Conservation (phyloP, 257 asterid species). For the Nicotiana otophora region DNA sequence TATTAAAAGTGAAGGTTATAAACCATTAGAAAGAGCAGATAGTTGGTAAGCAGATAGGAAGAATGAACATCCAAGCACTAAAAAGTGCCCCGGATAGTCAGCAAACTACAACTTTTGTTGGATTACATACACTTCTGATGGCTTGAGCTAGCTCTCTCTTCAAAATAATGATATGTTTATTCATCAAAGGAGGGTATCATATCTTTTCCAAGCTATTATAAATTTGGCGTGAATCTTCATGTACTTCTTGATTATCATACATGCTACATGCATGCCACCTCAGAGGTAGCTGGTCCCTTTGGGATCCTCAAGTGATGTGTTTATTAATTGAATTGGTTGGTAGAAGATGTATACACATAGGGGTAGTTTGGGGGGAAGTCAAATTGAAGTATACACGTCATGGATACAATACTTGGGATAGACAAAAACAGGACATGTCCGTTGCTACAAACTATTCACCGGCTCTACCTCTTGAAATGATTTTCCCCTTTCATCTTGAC, state of each 20-base stretch:
- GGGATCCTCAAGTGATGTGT: neutral
- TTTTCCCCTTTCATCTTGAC: neutral
- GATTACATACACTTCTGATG: neutral
- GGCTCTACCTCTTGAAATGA: neutral
- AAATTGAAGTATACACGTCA: neutral
- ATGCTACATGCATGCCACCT: conserved; percentile 1
- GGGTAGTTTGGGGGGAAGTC: conserved; percentile 1
- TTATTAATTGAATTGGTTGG: conserved; percentile 2
- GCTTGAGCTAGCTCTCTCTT: neutral
- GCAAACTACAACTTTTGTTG: neutral
- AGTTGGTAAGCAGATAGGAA: neutral
- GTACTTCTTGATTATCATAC: neutral
- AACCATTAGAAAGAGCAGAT: neutral
- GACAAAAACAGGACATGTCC: neutral
- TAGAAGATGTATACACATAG: neutral
- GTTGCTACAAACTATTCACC: neutral
- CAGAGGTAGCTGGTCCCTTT: neutral
- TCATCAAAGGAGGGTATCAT: neutral
- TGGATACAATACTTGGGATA: neutral
- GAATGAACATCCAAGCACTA: neutral
- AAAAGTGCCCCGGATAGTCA: neutral
- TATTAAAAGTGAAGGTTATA: neutral
- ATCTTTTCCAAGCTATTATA: neutral
- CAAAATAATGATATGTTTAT: conserved; percentile 1
- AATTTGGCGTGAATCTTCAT: neutral